Evolutionary conservation across 192 early-diverging fungal genomes (phyloP).

Genomic region (Phlyctochytrium planicorne): DNA sequence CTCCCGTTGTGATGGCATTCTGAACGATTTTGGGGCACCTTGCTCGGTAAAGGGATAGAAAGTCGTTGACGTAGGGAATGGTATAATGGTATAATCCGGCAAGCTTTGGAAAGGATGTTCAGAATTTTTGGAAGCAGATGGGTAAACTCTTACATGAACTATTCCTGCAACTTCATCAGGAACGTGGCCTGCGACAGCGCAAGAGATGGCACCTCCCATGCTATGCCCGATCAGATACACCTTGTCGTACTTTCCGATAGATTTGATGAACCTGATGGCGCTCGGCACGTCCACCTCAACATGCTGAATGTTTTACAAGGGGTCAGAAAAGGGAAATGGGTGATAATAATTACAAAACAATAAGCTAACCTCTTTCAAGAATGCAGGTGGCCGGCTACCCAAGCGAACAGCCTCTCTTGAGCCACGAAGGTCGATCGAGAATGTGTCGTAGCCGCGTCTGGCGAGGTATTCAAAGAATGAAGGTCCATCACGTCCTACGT

Average conservation of each 20-base stretch:
- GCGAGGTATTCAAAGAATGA: constrained; percentile 49
- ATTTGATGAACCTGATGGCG: constrained; percentile 41
- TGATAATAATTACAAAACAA: background rate
- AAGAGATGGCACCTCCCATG: constrained; percentile 51
- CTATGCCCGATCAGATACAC: constrained; percentile 48
- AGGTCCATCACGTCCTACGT: constrained; percentile 18
- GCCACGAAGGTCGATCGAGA: constrained; percentile 41
- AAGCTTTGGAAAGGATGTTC: constrained; percentile 7
- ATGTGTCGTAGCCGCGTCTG: constrained; percentile 40
- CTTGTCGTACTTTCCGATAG: constrained; percentile 31
- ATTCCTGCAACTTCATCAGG: constrained; percentile 49
- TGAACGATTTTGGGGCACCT: constrained; percentile 30
- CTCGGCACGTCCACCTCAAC: constrained; percentile 49
- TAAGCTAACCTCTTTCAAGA: constrained; percentile 18
- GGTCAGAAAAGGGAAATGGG: background rate
- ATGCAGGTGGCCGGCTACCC: constrained; percentile 27
- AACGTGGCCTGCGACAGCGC: constrained; percentile 40
- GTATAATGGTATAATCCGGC: constrained; percentile 46
- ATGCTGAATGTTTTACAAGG: constrained; percentile 26
- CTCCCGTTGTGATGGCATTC: constrained; percentile 15
- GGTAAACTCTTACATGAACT: constrained; percentile 36
- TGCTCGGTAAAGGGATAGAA: constrained; percentile 38
- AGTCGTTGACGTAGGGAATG: constrained; percentile 34
- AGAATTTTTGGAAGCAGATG: too few species aligned
- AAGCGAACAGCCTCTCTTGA: constrained; percentile 30